Evolutionary conservation across 2,329 filamentous ascomycete genomes (phyloP).

Genomic region (Exserohilum rostratum): DNA sequence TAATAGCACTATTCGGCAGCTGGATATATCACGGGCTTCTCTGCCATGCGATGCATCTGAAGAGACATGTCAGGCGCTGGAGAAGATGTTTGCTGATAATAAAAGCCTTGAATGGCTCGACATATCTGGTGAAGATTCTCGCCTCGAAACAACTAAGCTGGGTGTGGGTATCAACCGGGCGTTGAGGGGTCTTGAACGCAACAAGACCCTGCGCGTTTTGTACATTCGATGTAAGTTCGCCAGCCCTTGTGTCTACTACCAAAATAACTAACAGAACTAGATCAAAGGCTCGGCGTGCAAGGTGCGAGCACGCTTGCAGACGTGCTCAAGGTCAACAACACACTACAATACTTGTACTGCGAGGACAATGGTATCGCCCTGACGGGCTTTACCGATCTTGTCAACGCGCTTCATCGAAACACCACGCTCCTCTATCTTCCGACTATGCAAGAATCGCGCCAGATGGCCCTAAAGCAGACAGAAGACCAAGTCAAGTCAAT

Average conservation of each 20-base stretch:
- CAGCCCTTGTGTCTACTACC: no score
- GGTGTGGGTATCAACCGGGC: constrained; percentile 72
- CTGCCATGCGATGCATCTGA: constrained; percentile 71
- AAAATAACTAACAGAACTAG: constrained; percentile 30
- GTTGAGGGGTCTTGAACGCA: constrained; percentile 67
- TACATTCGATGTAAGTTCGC: constrained; percentile 60
- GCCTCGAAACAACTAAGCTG: constrained; percentile 72
- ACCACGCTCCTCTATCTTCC: constrained; percentile 67
- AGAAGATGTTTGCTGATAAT: constrained; percentile 70
- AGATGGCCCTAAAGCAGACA: constrained; percentile 65
- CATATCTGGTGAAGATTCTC: constrained; percentile 73
- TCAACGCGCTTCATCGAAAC: constrained; percentile 72
- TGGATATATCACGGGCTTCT: constrained; percentile 74
- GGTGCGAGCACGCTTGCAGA: constrained; percentile 73
- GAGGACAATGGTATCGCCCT: constrained; percentile 74
- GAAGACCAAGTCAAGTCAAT: constrained; percentile 62
- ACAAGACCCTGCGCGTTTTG: constrained; percentile 65
- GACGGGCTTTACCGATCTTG: constrained; percentile 71
- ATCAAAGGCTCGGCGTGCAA: constrained; percentile 72
- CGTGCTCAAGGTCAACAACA: constrained; percentile 68
- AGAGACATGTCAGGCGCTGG: constrained; percentile 69
- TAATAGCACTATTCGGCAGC: constrained; percentile 67
- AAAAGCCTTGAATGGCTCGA: constrained; percentile 69
- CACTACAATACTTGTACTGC: constrained; percentile 69
- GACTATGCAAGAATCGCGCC: constrained; percentile 66